Base-by-base conservation (phyloP, 1,139 yeast genomes). In the Kodamaea suecica region DNA sequence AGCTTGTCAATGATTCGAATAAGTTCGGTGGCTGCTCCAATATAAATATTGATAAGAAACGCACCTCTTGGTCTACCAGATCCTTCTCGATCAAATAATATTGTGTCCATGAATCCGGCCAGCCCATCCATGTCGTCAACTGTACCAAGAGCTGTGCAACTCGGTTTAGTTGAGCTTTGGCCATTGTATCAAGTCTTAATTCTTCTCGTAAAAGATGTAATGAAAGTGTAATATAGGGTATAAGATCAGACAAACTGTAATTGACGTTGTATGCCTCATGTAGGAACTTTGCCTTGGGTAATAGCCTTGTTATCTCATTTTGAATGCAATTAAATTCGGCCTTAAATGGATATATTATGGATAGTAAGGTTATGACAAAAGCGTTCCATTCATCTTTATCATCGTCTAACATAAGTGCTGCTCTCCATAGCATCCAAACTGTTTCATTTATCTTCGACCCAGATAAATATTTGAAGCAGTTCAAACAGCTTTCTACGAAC, bases 171-270 rank as follows among this genome's bases (percentile, higher is more conserved):
- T 64, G 59, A 0, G 48, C 42, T 2, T 52, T 42, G 8, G 70
- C 65, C 24, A 80, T 61, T 2, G 77, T 59, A 47, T 84, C 79
- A 25, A 92, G 62, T 37, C 74, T 69, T 29, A 72, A 59, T 42
- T 90, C 97, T 55, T 92, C 97, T 39, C 90, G 63, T 3, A 87
- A 60, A 23, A 87, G 52, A 61, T 90, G 97, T 27, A 90, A 57
- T 0, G 88, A 76, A 23, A 84, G 58, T 0, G 80, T 67, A n/a
- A 86, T 68, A 41, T 75, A 78, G 1, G 87, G 85, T 2, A 80
- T 57, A 49, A 76, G 57, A 29, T 76, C 76, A 8, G 63, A 55
- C 28, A 78, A 55, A 2, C 69, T 57, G 43, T 70, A 72, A 38
- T 61, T 58, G 31, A 59, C 45, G 17, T 57, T 48, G 33, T 56